Percentiles rank a stretch among this genome's conserved stretches.
phyloP scores from a whole-genome alignment of 2,329 filamentous ascomycete species.

The Trichophyton mentagrophytes region DNA sequence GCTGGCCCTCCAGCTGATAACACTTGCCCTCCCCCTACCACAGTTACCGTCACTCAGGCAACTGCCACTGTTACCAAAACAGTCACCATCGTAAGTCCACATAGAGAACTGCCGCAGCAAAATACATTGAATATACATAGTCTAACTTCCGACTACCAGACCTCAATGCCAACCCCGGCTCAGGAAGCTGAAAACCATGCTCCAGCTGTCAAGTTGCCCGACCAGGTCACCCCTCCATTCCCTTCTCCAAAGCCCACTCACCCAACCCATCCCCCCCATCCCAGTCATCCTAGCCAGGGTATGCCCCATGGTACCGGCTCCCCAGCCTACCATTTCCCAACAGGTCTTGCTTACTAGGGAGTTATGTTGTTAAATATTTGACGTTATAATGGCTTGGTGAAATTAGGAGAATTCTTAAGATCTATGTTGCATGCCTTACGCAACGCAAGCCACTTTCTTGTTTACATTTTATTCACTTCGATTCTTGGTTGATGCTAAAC shows the following conservation, averaged over 20 bases:
- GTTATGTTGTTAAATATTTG: neutral
- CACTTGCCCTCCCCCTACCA: neutral
- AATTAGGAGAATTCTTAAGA: neutral
- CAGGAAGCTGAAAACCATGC: neutral
- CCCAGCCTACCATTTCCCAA: neutral
- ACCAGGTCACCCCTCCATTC: neutral
- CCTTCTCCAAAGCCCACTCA: neutral
- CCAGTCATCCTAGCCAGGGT: neutral
- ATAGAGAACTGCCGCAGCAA: neutral
- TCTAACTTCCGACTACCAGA: neutral
- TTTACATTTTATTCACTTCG: neutral
- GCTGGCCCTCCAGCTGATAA: neutral
- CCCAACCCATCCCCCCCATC: neutral
- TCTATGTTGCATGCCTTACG: neutral
- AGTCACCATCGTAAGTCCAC: neutral
- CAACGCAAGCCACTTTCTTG: neutral
- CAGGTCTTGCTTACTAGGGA: neutral
- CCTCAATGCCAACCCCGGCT: neutral
- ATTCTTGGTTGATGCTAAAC: neutral
- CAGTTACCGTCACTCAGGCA: constrained; percentile 19
- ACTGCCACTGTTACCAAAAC: constrained; percentile 14
- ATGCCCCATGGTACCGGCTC: neutral
- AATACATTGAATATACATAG: neutral
- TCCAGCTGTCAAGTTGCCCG: neutral
- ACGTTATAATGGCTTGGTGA: neutral